phyloP scores from a whole-genome alignment of 495 filamentous ascomycete genomes.

The Bryoglossum gracile region DNA sequence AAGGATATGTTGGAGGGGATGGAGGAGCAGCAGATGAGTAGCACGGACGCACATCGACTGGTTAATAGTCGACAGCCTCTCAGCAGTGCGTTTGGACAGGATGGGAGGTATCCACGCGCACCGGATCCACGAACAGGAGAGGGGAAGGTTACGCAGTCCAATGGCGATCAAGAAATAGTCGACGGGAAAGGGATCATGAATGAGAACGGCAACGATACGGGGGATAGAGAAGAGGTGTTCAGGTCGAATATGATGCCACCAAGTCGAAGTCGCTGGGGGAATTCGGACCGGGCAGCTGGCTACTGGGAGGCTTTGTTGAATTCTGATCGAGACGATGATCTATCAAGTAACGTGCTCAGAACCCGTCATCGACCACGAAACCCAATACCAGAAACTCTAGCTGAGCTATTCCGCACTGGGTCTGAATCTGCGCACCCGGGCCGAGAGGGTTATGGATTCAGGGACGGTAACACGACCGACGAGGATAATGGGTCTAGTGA shows the following conservation, averaged over 20 bases:
- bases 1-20: conserved; percentile 73
- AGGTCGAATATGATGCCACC: conserved; percentile 5
- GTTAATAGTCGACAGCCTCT: conserved; percentile 70
- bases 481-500: conserved; percentile 3
- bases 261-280: neutral
- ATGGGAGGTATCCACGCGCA: conserved; percentile 52
- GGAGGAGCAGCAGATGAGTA: conserved; percentile 72
- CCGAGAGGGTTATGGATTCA: neutral
- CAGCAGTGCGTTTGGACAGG: conserved; percentile 60
- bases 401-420: neutral
- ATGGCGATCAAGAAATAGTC: conserved; percentile 55
- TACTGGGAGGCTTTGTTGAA: conserved; percentile 25
- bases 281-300: neutral
- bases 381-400: conserved; percentile 1
- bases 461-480: neutral
- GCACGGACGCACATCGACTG: conserved; percentile 62
- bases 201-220: conserved; percentile 35
- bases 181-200: conserved; percentile 37
- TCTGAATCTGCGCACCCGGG: conserved; percentile 1
- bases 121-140: conserved; percentile 51
- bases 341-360: conserved; percentile 5
- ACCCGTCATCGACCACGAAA: conserved; percentile 3
- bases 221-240: conserved; percentile 38
- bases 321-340: conserved; percentile 15
- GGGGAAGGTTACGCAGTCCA: conserved; percentile 51